Percentiles rank a stretch among this genome's conserved stretches.
phyloP scores from a whole-genome alignment of 441 rosid species.

The Corymbia citriodora region DNA sequence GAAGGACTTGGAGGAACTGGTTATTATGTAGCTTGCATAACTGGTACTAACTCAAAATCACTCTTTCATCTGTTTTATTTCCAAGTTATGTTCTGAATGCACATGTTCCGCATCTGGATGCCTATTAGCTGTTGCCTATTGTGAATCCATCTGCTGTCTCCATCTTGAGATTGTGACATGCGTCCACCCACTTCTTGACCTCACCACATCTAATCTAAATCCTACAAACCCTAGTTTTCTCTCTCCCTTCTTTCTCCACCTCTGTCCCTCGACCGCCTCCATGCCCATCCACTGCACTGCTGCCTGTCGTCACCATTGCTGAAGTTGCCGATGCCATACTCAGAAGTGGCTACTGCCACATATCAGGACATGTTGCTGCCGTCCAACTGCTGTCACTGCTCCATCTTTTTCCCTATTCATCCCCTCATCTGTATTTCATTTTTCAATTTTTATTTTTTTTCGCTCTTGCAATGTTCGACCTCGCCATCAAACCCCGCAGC shows the following conservation, averaged over 20 bases:
- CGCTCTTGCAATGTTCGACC: neutral
- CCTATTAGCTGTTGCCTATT: neutral
- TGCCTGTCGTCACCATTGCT: neutral
- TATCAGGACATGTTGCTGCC: neutral
- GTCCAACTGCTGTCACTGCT: neutral
- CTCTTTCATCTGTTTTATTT: neutral
- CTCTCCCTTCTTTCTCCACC: neutral
- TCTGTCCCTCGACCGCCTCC: neutral
- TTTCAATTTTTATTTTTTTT: neutral
- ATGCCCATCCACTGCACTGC: neutral
- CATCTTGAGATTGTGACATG: neutral
- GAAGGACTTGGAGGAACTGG: conserved; percentile 73
- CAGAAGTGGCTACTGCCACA: neutral
- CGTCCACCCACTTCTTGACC: neutral
- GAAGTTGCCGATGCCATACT: neutral
- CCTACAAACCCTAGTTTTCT: neutral
- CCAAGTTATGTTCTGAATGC: neutral
- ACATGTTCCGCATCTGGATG: neutral
- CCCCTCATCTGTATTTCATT: neutral
- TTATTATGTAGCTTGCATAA: conserved; percentile 67
- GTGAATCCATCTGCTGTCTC: neutral
- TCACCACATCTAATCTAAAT: neutral
- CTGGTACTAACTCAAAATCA: conserved; percentile 33
- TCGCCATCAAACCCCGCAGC: neutral
- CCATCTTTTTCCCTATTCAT: neutral